Percentiles rank a stretch among this genome's conserved stretches.
Conservation (phyloP, 805 yeast species). For the Saturnispora hagleri region DNA sequence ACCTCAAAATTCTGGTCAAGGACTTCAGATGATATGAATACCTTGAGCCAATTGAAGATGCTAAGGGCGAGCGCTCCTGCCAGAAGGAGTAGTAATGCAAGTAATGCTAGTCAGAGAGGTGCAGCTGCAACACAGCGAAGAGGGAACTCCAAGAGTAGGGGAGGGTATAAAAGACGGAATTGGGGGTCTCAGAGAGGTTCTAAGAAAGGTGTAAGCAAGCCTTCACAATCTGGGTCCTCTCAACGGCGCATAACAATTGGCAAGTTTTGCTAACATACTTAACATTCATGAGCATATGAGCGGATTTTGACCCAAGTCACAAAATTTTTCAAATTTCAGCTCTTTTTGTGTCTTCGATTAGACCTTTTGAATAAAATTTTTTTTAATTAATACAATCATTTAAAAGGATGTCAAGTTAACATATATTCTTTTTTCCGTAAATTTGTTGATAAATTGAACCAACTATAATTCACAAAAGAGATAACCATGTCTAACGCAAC, state of each 20-base stretch:
- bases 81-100: neutral
- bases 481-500: constrained; percentile 30
- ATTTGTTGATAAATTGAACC: neutral
- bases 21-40: constrained; percentile 1
- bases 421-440: neutral
- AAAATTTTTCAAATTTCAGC: neutral
- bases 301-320: neutral
- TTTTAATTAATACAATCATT: neutral
- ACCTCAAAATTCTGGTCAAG: constrained; percentile 6
- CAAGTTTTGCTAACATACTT: constrained; percentile 1
- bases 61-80: neutral
- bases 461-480: neutral
- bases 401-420: neutral
- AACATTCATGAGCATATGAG: constrained; percentile 1
- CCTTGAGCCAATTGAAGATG: constrained; percentile 2
- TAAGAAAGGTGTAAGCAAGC: neutral
- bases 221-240: neutral
- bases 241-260: neutral
- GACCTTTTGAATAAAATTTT: neutral
- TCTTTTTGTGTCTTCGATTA: neutral
- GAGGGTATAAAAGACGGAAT: neutral
- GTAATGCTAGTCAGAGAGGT: neutral
- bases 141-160: neutral
- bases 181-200: neutral
- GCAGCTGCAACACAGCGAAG: neutral